Conservation (phyloP, 1,284 basidiomycete species). For the Mrakiaceae sp. region DNA sequence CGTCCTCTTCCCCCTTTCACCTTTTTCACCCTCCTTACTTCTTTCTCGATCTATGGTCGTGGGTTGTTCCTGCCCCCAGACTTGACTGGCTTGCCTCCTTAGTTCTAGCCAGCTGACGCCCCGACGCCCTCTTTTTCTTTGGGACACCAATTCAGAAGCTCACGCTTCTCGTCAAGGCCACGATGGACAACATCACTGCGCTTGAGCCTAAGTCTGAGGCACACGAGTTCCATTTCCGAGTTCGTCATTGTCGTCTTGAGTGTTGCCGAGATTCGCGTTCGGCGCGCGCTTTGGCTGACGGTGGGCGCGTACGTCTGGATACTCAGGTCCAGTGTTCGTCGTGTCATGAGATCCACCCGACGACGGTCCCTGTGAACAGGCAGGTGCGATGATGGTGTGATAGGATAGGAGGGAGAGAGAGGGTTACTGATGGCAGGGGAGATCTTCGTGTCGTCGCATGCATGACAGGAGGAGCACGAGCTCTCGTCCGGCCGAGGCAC, state of each 20-base stretch:
- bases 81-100: too few species aligned
- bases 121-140: too few species aligned
- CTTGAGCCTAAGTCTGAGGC: constrained; percentile 9
- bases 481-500: constrained; percentile 4
- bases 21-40: too few species aligned
- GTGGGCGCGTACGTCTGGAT: too few species aligned
- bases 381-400: constrained; percentile 4
- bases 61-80: too few species aligned
- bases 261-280: too few species aligned
- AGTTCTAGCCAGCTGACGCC: too few species aligned
- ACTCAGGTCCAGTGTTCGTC: constrained; percentile 12
- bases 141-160: constrained; percentile 5
- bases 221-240: constrained; percentile 16
- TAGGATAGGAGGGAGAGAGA: not conserved
- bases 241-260: not conserved
- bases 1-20: too few species aligned
- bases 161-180: constrained; percentile 17
- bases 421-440: too few species aligned
- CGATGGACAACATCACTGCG: constrained; percentile 13
- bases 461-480: constrained; percentile 12
- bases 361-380: constrained; percentile 10
- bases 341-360: constrained; percentile 14
- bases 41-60: too few species aligned
- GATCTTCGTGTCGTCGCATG: too few species aligned
- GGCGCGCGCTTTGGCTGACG: too few species aligned